phyloP scores from a whole-genome alignment of 2,329 filamentous ascomycete species.

The Penicillium sclerotiorum region DNA sequence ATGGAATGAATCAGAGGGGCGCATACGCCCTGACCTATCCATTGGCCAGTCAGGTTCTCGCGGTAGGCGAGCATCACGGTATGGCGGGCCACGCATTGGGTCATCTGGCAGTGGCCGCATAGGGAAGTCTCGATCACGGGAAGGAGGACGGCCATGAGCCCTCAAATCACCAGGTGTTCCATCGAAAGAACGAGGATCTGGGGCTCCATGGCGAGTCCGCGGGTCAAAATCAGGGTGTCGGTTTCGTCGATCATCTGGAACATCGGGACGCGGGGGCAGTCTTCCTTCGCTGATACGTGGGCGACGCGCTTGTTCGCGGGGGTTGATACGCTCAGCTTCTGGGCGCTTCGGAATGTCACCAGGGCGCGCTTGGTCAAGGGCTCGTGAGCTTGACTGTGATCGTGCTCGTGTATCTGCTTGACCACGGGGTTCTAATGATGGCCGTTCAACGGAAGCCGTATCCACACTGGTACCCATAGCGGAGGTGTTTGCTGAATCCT shows the following conservation, averaged over 20 bases:
- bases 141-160: conserved; percentile 38
- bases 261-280: conserved; percentile 42
- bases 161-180: conserved; percentile 34
- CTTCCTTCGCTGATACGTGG: conserved; percentile 42
- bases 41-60: conserved; percentile 41
- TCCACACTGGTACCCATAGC: conserved; percentile 16
- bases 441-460: conserved; percentile 3
- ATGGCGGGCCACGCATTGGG: conserved; percentile 38
- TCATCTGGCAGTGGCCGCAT: conserved; percentile 40
- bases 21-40: conserved; percentile 39
- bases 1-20: conserved; percentile 34
- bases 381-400: conserved; percentile 31
- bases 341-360: conserved; percentile 41
- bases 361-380: conserved; percentile 31
- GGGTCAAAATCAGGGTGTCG: conserved; percentile 40
- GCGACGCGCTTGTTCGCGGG: conserved; percentile 38
- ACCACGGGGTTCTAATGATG: conserved; percentile 10
- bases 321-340: conserved; percentile 38
- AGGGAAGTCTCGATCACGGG: conserved; percentile 40
- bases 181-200: conserved; percentile 42
- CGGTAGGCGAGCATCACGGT: conserved; percentile 37
- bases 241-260: conserved; percentile 43
- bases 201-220: conserved; percentile 41
- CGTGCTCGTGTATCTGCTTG: conserved; percentile 18
- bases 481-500: conserved; percentile 5